Base-by-base conservation (phyloP, 1,284 basidiomycete species). In the Rhodotorula sp. region DNA sequence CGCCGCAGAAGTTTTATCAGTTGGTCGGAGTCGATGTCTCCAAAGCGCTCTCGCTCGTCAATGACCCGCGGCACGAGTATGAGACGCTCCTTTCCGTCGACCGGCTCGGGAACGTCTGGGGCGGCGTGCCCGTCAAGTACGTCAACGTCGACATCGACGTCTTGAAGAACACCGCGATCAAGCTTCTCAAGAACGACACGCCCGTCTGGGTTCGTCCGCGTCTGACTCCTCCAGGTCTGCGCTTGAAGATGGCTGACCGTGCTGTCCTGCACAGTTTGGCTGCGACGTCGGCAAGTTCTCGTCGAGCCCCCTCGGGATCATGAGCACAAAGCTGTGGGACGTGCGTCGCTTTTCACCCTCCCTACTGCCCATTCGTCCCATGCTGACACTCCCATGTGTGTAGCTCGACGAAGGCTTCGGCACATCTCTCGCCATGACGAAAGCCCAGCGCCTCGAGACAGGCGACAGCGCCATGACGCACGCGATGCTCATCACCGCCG, bases 61-160 rank as follows among this genome's bases (percentile, higher is more conserved):
- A 98, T 78, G 94, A 98, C 79, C 94, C 95, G 24, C 86, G 94
- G 44, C 94, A 96, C 79, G 83, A 84, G 27, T 90, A 89, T 78
- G 85, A 84, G 69, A 89, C 88, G 80, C 84, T 95, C n/a, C 95
- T 95, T 82, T 92, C 92, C 9, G 92, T 98, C 44, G 89, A 94
- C 77, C 89, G 90, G 73, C 87, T 98, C 57, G 93, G 94, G 17
- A 97, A 97, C 78, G 84, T 98, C 49, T 92, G 90, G 88, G 90
- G 90, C 72, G 92, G 87, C 9, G 85, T 90, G 1, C 85, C 88
- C 13, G 89, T 98, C 44, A 63, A 70, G 8, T 81, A 96, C 79
- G 91, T 97, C 71, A 97, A 97, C 83, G 92, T 92, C 0, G 86
- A 90, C 72, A 87, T 88, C 71, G 86, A 88, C 53, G 86, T 87